Evolutionary conservation across 225 moss, liverwort and hornwort species (phyloP).

Genomic region (Lunularia cruciata): DNA sequence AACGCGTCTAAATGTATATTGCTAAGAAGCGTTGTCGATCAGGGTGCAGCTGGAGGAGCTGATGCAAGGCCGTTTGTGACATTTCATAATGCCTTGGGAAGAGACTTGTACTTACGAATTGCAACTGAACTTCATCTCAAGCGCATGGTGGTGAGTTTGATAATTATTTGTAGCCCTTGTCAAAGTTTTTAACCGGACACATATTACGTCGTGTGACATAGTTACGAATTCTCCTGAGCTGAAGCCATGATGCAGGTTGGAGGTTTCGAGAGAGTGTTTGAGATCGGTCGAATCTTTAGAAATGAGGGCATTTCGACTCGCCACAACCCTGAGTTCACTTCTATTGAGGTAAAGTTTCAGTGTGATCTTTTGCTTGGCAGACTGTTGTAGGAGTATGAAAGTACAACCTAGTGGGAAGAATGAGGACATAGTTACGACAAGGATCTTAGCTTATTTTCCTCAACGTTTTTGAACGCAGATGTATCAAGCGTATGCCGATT

Average conservation of each 20-base stretch:
- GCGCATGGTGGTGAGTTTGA: constrained; percentile 99
- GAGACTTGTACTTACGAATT: constrained; percentile 88
- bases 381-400: no score
- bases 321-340: constrained; percentile 97
- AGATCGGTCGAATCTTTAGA: constrained; percentile 94
- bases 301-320: constrained; percentile 98
- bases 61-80: constrained; percentile 99
- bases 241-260: constrained; percentile 61
- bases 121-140: constrained; percentile 99
- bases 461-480: constrained; percentile 47
- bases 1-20: background rate
- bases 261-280: constrained; percentile 97
- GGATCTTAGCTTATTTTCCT: background rate
- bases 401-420: constrained; percentile 10
- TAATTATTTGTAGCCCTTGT: background rate
- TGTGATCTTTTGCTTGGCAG: no score
- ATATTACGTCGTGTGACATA: background rate
- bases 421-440: background rate
- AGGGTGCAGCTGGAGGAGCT: constrained; percentile 99
- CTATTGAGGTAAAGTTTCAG: constrained; percentile 97
- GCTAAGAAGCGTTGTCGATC: constrained; percentile 25
- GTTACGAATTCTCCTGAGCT: background rate
- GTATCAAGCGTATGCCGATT: constrained; percentile 98
- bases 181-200: no score
- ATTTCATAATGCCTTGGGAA: constrained; percentile 83